These are phyloP conservation scores for Francoa sonchifolia DNA, from an alignment of 441 rosid genomes.

Conservation along the genomic window DNA sequence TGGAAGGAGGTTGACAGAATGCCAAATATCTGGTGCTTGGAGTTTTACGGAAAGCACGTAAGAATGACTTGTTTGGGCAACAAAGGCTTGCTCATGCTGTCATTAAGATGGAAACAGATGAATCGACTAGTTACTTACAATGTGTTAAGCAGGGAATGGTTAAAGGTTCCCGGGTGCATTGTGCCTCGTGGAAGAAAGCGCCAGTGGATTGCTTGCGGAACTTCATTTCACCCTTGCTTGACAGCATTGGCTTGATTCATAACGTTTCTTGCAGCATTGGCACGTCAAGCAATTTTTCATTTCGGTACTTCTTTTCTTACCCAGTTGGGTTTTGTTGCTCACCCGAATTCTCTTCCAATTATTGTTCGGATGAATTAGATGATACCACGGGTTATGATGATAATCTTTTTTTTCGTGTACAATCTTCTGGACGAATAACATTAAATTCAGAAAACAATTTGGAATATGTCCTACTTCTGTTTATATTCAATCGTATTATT, in stretches of 20 bases:
- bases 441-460: conserved; percentile 10
- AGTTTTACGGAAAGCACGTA: conserved; percentile 96
- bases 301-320: not conserved
- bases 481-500: no score
- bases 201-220: conserved; percentile 88
- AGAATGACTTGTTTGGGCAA: conserved; percentile 97
- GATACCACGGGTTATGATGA: conserved; percentile 11
- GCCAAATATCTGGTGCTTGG: conserved; percentile 99
- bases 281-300: not conserved
- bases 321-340: conserved; percentile 16
- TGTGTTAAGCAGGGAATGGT: conserved; percentile 62
- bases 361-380: conserved; percentile 11
- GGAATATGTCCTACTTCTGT: no score
- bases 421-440: conserved; percentile 27
- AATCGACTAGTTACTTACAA: conserved; percentile 72
- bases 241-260: conserved; percentile 50
- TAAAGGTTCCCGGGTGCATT: conserved; percentile 66
- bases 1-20: conserved; percentile 99
- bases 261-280: conserved; percentile 12
- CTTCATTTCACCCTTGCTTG: conserved; percentile 75
- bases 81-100: conserved; percentile 84
- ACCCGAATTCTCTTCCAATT: conserved; percentile 8
- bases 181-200: conserved; percentile 65
- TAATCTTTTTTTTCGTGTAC: conserved; percentile 19
- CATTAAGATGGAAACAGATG: conserved; percentile 79